A percentile compares a stretch with the other conserved stretches of the same genome.
These are phyloP conservation scores for Curvularia eragrostidis DNA, from an alignment of 2,329 filamentous ascomycete genomes.

Conservation along the genomic window DNA sequence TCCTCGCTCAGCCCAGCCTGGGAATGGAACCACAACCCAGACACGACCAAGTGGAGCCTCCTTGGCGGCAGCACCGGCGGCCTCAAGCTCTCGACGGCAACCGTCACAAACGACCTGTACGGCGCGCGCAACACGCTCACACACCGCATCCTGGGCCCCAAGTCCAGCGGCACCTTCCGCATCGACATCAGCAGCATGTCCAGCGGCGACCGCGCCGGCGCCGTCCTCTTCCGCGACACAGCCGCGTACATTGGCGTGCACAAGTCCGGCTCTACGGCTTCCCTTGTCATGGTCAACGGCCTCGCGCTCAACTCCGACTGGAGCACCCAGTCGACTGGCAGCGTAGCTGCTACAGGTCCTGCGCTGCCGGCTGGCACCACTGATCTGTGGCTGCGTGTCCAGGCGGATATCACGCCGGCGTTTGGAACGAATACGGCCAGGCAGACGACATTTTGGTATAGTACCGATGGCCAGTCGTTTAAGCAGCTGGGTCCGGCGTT, in stretches of 20 bases:
- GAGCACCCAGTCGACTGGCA: conserved; percentile 43
- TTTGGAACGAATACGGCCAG: conserved; percentile 32
- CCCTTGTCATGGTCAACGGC: conserved; percentile 48
- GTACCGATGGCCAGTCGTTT: conserved; percentile 45
- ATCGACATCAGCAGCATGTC: conserved; percentile 59
- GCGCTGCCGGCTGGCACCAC: conserved; percentile 20
- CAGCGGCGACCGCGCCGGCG: conserved; percentile 61
- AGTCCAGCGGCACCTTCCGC: conserved; percentile 57
- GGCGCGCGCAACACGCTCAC: conserved; percentile 53
- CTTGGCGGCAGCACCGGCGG: conserved; percentile 46
- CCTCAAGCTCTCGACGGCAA: conserved; percentile 58
- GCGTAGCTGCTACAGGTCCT: conserved; percentile 36
- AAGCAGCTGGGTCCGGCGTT: conserved; percentile 42
- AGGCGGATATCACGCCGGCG: conserved; percentile 48
- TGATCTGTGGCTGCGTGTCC: conserved; percentile 44
- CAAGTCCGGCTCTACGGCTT: conserved; percentile 48
- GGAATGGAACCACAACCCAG: conserved; percentile 70
- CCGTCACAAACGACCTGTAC: conserved; percentile 60
- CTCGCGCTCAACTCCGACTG: conserved; percentile 50
- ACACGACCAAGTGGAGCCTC: conserved; percentile 56
- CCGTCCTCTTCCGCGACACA: conserved; percentile 61
- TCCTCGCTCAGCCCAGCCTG: conserved; percentile 55
- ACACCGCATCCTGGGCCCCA: conserved; percentile 51
- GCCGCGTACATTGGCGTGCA: conserved; percentile 62
- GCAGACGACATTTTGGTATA: conserved; percentile 48